Conservation (phyloP, 2,329 filamentous ascomycete genomes). For the Fusarium euwallaceae region DNA sequence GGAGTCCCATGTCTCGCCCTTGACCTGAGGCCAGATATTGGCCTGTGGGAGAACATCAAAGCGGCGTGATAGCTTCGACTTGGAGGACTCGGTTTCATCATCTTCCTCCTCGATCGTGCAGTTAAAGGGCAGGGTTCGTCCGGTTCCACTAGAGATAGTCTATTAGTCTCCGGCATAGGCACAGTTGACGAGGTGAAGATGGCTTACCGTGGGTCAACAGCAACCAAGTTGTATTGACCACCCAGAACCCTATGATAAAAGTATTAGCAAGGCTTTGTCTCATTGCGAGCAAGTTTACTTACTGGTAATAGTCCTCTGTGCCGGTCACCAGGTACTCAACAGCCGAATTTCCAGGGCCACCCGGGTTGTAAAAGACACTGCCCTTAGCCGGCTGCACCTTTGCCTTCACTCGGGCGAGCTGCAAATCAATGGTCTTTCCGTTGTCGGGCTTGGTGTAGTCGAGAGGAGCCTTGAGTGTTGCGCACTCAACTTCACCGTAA, state of each 20-base stretch:
- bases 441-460: conserved; percentile 52
- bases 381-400: conserved; percentile 48
- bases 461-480: conserved; percentile 53
- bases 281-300: background rate
- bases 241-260: conserved; percentile 8
- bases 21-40: background rate
- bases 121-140: conserved; percentile 22
- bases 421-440: conserved; percentile 47
- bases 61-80: background rate
- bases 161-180: background rate
- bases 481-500: conserved; percentile 45
- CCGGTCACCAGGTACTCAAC: conserved; percentile 5
- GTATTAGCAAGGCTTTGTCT: background rate
- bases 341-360: conserved; percentile 48
- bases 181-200: background rate
- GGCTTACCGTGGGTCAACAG: conserved; percentile 30
- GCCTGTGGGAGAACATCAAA: conserved; percentile 9
- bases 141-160: conserved; percentile 18
- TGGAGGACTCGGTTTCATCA: background rate
- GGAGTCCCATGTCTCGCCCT: background rate
- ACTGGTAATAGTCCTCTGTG: conserved; percentile 6
- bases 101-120: background rate
- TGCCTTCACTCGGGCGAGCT: conserved; percentile 50
- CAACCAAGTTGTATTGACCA: conserved; percentile 20
- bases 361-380: conserved; percentile 56